Evolutionary conservation across 176 grass and related monocot genomes (phyloP).

Genomic region (Rhynchospora tenuis): DNA sequence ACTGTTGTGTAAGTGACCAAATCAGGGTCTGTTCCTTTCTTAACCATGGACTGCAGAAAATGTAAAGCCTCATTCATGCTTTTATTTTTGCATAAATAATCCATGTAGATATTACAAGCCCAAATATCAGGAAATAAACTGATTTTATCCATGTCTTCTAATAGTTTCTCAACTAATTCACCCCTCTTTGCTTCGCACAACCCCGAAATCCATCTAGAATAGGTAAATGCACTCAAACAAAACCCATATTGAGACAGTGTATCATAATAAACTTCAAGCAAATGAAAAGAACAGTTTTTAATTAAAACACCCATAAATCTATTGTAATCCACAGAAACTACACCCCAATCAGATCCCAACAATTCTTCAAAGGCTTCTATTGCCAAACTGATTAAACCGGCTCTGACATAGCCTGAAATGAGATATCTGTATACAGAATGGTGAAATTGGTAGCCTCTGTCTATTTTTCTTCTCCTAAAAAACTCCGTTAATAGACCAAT

Average conservation of each 20-base stretch:
- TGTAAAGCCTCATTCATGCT: slow-evolving; percentile 31
- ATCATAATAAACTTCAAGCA: slow-evolving; percentile 35
- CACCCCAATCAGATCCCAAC: slow-evolving; percentile 26
- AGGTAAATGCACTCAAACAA: slow-evolving; percentile 42
- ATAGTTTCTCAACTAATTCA: slow-evolving; percentile 34
- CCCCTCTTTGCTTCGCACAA: slow-evolving; percentile 35
- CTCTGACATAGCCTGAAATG: slow-evolving; percentile 35
- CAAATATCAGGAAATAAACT: slow-evolving; percentile 37
- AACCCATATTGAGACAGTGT: slow-evolving; percentile 22
- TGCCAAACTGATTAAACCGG: slow-evolving; percentile 25
- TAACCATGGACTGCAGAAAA: slow-evolving; percentile 32
- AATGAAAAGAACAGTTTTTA: slow-evolving; percentile 30
- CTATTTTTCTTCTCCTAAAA: slow-evolving; percentile 28
- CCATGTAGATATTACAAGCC: slow-evolving; percentile 45
- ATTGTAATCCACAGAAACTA: slow-evolving; percentile 41
- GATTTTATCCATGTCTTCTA: slow-evolving; percentile 35
- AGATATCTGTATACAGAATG: slow-evolving; percentile 39
- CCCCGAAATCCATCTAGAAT: slow-evolving; percentile 40
- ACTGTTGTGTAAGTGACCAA: slow-evolving; percentile 37
- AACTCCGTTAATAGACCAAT: slow-evolving; percentile 28
- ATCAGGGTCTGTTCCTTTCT: slow-evolving; percentile 39
- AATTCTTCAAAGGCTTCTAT: slow-evolving; percentile 43
- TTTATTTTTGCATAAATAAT: slow-evolving; percentile 42
- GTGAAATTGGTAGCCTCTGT: slow-evolving; percentile 22
- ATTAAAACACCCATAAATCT: slow-evolving; percentile 42